These are phyloP conservation scores for Auricularia cornea DNA, from an alignment of 768 basidiomycete genomes.

Conservation along the genomic window DNA sequence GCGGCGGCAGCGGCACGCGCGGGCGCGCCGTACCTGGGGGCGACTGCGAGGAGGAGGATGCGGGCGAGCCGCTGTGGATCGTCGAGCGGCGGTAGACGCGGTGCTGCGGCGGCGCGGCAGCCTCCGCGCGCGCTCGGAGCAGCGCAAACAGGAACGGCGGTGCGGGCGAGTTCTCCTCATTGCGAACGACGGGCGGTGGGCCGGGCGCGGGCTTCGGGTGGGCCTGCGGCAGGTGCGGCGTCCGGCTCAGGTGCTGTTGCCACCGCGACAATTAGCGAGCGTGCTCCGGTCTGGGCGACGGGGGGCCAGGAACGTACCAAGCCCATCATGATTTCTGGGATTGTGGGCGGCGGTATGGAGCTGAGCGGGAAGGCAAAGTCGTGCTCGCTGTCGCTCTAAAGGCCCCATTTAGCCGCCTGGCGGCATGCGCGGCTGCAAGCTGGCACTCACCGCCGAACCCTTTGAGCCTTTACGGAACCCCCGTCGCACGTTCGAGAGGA, in stretches of 20 bases:
- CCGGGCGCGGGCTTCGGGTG: not conserved
- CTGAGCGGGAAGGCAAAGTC: not conserved
- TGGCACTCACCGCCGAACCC: not conserved
- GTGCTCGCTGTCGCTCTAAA: not conserved
- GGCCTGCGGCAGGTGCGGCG: not conserved
- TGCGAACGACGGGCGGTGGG: not conserved
- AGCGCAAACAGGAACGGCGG: not conserved
- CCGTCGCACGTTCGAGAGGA: too few relatives aligned
- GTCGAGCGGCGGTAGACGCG: not conserved
- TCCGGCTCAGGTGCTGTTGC: not conserved
- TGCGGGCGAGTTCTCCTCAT: not conserved
- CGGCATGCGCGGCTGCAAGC: not conserved
- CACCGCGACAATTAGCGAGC: not conserved
- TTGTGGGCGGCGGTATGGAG: not conserved
- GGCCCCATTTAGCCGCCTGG: not conserved
- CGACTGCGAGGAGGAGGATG: not conserved
- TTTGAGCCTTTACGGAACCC: not conserved
- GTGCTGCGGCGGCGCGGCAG: not conserved
- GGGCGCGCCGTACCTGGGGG: not conserved
- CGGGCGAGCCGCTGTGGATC: not conserved
- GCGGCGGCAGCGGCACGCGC: not conserved
- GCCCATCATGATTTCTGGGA: not conserved
- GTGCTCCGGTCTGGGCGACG: not conserved
- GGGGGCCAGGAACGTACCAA: not conserved
- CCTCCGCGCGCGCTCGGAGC: not conserved